Conservation (phyloP, 441 rosid genomes). For the Gossypium gossypioides region DNA sequence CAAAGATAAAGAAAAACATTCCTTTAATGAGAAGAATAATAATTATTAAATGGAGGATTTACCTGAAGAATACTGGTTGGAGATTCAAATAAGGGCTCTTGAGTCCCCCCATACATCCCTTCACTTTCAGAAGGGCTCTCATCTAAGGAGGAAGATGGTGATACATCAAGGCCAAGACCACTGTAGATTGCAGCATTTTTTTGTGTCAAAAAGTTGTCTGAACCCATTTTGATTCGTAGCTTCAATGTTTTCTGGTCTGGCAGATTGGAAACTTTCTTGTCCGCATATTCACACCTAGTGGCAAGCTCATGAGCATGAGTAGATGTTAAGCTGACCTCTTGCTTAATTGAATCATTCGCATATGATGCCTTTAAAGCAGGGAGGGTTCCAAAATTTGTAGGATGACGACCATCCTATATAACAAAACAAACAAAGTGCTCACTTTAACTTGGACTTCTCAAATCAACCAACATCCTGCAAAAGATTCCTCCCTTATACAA, state of each 20-base stretch:
- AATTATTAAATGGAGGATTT: conserved; percentile 21
- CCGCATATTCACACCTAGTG: conserved; percentile 30
- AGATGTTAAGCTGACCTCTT: conserved; percentile 38
- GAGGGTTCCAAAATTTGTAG: conserved; percentile 22
- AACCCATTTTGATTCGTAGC: conserved; percentile 77
- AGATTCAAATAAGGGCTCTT: conserved; percentile 42
- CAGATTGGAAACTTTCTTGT: conserved; percentile 38
- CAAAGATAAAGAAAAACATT: background rate
- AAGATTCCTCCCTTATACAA: background rate
- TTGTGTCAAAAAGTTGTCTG: conserved; percentile 60
- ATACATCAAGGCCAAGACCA: conserved; percentile 89
- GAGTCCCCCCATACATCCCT: conserved; percentile 48
- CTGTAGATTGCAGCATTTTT: conserved; percentile 79
- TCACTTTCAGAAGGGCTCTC: conserved; percentile 79
- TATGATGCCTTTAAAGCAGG: conserved; percentile 35
- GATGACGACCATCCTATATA: conserved; percentile 42
- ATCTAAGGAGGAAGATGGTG: conserved; percentile 78
- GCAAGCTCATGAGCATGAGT: conserved; percentile 28
- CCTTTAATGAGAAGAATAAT: background rate
- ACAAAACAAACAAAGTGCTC: conserved; percentile 16
- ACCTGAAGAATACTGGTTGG: conserved; percentile 67
- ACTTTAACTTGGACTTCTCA: conserved; percentile 16
- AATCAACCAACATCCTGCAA: conserved; percentile 10
- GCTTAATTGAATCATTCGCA: conserved; percentile 32
- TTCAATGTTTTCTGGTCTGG: conserved; percentile 65